phyloP scores from a whole-genome alignment of 495 filamentous ascomycete genomes.

The Hyaloscypha bicolor region DNA sequence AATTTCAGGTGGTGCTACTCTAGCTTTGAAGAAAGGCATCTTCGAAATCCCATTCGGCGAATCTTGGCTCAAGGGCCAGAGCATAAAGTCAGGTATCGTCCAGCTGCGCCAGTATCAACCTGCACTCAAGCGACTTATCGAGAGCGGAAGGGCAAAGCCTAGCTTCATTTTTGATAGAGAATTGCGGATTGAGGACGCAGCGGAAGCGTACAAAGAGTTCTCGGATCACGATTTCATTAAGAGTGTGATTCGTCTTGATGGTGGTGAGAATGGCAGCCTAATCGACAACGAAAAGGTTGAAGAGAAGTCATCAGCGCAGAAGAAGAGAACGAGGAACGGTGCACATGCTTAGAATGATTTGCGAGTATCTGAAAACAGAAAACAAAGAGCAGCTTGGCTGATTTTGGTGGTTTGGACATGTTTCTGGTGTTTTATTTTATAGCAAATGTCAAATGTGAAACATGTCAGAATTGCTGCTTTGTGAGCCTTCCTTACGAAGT shows the following conservation, averaged over 20 bases:
- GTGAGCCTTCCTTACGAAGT: no score
- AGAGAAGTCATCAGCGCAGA: neutral
- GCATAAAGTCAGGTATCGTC: slow-evolving; percentile 25
- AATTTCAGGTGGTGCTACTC: neutral
- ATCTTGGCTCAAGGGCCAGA: slow-evolving; percentile 22
- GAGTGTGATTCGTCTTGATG: slow-evolving; percentile 8
- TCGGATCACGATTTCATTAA: slow-evolving; percentile 17
- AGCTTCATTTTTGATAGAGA: slow-evolving; percentile 29
- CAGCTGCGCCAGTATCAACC: slow-evolving; percentile 9
- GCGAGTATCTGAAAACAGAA: no score
- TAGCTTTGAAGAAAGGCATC: slow-evolving; percentile 9
- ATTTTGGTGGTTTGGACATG: no score
- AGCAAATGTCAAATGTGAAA: no score
- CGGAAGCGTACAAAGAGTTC: slow-evolving; percentile 11
- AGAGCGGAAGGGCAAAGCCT: slow-evolving; percentile 30
- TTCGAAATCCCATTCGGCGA: slow-evolving; percentile 13
- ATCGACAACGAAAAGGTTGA: neutral
- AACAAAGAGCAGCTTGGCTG: no score
- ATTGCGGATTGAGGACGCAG: slow-evolving; percentile 7
- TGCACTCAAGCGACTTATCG: slow-evolving; percentile 24
- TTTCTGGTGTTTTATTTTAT: no score
- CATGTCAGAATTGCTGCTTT: no score
- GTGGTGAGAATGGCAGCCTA: neutral
- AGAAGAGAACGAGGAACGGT: no score
- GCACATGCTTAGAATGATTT: no score